Percentiles rank a stretch among this genome's conserved stretches.
phyloP scores from a whole-genome alignment of 2,329 filamentous ascomycete species.

The Ascochyta viciae-villosae region DNA sequence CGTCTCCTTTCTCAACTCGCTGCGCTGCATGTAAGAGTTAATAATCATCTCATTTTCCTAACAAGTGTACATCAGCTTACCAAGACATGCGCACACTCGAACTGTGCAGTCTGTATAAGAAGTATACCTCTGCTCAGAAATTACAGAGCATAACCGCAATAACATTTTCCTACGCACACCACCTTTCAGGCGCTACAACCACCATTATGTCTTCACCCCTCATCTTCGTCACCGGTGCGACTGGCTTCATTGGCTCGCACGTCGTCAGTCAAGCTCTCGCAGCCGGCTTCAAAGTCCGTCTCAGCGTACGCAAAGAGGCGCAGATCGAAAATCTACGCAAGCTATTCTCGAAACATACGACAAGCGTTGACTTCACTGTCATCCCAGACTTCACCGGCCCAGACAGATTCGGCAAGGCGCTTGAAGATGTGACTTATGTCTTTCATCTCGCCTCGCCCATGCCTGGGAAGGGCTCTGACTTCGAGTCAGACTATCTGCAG shows the following conservation, averaged over 20 bases:
- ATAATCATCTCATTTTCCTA: neutral
- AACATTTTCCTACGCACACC: neutral
- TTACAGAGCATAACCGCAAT: neutral
- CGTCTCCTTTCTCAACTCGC: neutral
- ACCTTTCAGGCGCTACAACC: neutral
- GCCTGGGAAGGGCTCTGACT: conserved; percentile 23
- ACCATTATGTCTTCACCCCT: conserved; percentile 21
- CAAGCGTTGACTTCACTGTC: conserved; percentile 20
- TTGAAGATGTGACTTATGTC: conserved; percentile 34
- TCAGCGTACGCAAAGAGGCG: conserved; percentile 29
- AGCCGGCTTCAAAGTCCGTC: conserved; percentile 37
- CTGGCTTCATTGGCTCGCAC: conserved; percentile 38
- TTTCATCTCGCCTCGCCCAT: conserved; percentile 43
- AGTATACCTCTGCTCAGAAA: neutral
- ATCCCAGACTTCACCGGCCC: conserved; percentile 24
- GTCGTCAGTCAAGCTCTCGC: conserved; percentile 28
- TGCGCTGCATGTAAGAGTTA: neutral
- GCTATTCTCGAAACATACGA: conserved; percentile 15
- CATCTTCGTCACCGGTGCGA: conserved; percentile 39
- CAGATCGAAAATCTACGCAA: conserved; percentile 19
- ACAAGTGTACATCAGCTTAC: neutral
- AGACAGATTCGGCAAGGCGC: conserved; percentile 18
- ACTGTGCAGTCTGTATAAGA: neutral
- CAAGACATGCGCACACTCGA: neutral
- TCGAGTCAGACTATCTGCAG: conserved; percentile 27